phyloP scores from a whole-genome alignment of 106 monocot species.

The Dendrobium nobile region DNA sequence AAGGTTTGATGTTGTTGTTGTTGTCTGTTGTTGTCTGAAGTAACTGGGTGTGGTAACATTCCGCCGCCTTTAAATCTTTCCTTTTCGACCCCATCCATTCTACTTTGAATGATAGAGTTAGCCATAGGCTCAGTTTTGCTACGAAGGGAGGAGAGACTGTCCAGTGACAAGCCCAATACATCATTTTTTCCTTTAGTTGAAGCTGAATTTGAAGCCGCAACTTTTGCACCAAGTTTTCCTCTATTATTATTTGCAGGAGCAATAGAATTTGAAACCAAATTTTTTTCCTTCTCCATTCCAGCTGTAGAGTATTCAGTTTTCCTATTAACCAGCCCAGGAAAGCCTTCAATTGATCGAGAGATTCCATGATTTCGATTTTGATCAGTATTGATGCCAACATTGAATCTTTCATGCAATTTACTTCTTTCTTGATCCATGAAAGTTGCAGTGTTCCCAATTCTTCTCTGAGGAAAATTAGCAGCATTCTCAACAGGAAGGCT shows the following conservation, averaged over 20 bases:
- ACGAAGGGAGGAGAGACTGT: background rate
- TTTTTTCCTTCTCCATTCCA: constrained; percentile 11
- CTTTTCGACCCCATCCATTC: background rate
- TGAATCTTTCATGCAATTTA: constrained; percentile 12
- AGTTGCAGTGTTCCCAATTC: constrained; percentile 7
- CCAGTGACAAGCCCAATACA: background rate
- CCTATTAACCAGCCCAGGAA: background rate
- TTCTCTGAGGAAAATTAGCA: constrained; percentile 16
- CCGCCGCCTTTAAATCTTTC: constrained; percentile 4
- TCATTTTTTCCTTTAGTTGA: constrained; percentile 5
- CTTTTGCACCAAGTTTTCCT: background rate
- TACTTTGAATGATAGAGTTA: background rate
- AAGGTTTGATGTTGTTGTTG: background rate
- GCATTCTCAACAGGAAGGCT: constrained; percentile 6
- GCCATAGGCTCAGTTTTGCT: background rate
- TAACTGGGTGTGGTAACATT: constrained; percentile 4
- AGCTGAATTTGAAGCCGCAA: background rate
- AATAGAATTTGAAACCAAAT: background rate
- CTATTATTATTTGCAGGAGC: background rate
- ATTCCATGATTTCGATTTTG: constrained; percentile 17
- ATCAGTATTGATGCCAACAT: background rate
- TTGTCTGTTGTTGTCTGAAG: no score
- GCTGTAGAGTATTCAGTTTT: background rate
- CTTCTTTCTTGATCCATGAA: constrained; percentile 17
- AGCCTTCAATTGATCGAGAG: background rate